These are phyloP conservation scores for Xylaria sp. DNA, from an alignment of 2,329 filamentous ascomycete genomes.

Conservation along the genomic window DNA sequence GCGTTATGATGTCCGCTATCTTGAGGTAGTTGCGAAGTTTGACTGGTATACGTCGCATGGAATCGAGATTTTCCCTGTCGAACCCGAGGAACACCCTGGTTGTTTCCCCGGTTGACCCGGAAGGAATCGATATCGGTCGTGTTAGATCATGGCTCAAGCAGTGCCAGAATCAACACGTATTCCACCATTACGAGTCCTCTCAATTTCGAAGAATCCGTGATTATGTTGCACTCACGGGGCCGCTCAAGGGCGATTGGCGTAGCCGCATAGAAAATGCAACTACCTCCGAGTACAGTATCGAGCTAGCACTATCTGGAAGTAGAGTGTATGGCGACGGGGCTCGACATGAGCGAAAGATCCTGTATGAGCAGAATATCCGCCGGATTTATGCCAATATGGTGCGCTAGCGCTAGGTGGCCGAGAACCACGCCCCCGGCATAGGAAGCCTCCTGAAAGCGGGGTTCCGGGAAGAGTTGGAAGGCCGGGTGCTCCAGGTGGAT, in stretches of 20 bases:
- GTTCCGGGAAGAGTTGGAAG: background rate
- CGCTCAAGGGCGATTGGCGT: background rate
- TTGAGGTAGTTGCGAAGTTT: background rate
- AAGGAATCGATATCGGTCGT: too few species aligned
- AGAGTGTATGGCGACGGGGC: background rate
- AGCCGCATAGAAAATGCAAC: background rate
- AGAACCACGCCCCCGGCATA: background rate
- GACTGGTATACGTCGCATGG: background rate
- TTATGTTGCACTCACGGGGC: background rate
- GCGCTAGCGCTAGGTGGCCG: background rate
- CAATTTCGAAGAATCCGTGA: background rate
- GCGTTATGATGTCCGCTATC: background rate
- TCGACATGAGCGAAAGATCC: background rate
- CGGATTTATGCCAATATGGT: background rate
- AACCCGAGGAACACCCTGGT: too few species aligned
- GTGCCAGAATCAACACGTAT: too few species aligned
- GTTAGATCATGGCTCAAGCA: too few species aligned
- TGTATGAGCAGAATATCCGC: background rate
- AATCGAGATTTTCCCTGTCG: background rate
- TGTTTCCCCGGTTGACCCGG: too few species aligned
- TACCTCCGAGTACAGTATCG: background rate
- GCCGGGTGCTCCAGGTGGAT: background rate
- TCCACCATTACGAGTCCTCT: background rate
- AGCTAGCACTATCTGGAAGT: background rate
- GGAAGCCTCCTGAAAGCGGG: background rate